phyloP scores from a whole-genome alignment of 2,329 filamentous ascomycete species.

The Neoscytalidium dimidiatum region DNA sequence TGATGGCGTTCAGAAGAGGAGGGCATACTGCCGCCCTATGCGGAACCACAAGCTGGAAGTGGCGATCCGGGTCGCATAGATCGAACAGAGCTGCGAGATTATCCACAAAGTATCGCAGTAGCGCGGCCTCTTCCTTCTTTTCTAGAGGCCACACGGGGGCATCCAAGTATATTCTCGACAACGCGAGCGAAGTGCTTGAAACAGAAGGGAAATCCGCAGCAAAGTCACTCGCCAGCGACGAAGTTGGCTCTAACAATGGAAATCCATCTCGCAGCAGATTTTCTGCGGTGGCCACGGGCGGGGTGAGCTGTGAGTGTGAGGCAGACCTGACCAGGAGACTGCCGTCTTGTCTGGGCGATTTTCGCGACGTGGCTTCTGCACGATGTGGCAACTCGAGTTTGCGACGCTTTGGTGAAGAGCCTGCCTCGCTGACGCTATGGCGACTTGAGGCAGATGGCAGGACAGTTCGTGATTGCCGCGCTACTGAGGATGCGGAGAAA shows the following conservation, averaged over 20 bases:
- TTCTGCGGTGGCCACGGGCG: neutral
- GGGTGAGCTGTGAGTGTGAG: neutral
- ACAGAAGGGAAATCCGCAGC: conserved; percentile 12
- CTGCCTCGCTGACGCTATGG: conserved; percentile 1
- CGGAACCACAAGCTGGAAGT: conserved; percentile 59
- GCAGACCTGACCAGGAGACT: neutral
- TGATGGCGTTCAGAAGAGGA: conserved; percentile 47
- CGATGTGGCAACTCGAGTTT: neutral
- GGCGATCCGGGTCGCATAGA: conserved; percentile 37
- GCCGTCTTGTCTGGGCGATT: neutral
- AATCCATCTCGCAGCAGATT: neutral
- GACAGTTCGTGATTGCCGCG: neutral
- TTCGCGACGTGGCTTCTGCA: neutral
- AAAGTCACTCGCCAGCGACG: conserved; percentile 22
- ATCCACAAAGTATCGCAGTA: conserved; percentile 36
- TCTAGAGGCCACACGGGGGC: conserved; percentile 32
- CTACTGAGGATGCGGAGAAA: neutral
- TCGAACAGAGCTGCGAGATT: conserved; percentile 32
- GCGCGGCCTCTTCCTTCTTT: conserved; percentile 30
- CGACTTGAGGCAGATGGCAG: neutral
- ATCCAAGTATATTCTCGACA: conserved; percentile 31
- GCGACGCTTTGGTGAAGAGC: conserved; percentile 11
- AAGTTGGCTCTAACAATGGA: conserved; percentile 23
- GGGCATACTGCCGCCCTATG: conserved; percentile 53
- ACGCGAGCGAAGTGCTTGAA: conserved; percentile 21